These are phyloP conservation scores for Ulota crispa DNA, from an alignment of 225 moss, liverwort and hornwort genomes.

Conservation along the genomic window DNA sequence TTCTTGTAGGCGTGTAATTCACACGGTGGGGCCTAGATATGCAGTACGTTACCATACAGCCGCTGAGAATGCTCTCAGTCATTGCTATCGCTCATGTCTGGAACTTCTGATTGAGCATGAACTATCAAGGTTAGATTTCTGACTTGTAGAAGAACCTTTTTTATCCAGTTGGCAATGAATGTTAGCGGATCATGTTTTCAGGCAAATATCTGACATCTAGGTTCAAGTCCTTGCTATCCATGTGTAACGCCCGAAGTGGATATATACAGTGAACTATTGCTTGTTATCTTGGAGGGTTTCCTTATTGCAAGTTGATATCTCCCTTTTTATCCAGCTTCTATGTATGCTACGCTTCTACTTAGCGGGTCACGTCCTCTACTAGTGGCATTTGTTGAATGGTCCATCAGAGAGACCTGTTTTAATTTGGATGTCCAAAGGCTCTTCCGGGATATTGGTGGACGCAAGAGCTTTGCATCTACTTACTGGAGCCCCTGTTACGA, in stretches of 20 bases:
- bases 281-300: background rate
- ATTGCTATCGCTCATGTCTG: slow-evolving; percentile 90
- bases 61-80: slow-evolving; percentile 87
- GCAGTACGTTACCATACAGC: slow-evolving; percentile 79
- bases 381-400: background rate
- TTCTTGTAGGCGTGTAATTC: slow-evolving; percentile 72
- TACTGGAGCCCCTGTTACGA: background rate
- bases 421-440: background rate
- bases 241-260: background rate
- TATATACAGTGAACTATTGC: background rate
- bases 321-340: background rate
- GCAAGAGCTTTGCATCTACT: background rate
- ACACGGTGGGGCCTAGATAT: slow-evolving; percentile 91
- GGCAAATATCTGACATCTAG: background rate
- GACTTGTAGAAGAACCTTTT: background rate
- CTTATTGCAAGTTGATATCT: background rate
- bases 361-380: background rate
- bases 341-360: background rate
- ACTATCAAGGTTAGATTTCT: slow-evolving; percentile 61
- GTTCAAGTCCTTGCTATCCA: background rate
- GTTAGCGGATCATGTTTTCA: background rate
- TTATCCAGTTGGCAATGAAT: slow-evolving; percentile 5
- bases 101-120: slow-evolving; percentile 83
- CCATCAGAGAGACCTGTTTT: background rate
- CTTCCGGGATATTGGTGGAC: background rate